A percentile compares a stretch with the other conserved stretches of the same genome.
These are phyloP conservation scores for Geranium rotundifolium DNA, from an alignment of 345 rosid genomes.

Conservation along the genomic window DNA sequence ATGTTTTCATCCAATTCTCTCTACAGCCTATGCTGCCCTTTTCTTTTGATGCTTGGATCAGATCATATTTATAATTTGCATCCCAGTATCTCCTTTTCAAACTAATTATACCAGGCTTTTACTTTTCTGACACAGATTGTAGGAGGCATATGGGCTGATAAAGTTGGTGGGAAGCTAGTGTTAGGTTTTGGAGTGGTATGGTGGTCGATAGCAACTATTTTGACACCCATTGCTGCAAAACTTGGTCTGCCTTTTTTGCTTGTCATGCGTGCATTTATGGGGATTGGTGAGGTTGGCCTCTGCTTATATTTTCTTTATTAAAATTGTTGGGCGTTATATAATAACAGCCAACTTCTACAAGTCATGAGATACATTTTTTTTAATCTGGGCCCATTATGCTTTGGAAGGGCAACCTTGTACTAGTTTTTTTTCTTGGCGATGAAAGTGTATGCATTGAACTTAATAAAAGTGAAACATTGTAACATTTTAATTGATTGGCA, in stretches of 20 bases:
- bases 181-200: conserved; percentile 92
- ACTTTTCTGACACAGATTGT: conserved; percentile 42
- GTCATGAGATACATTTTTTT: neutral
- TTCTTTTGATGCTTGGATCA: neutral
- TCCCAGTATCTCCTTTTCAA: neutral
- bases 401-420: neutral
- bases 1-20: neutral
- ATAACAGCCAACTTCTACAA: neutral
- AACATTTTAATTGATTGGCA: neutral
- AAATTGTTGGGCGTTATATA: neutral
- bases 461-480: neutral
- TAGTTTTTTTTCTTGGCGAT: neutral
- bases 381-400: neutral
- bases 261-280: conserved; percentile 86
- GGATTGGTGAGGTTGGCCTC: conserved; percentile 82
- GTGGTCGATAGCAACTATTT: conserved; percentile 85
- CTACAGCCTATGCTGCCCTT: neutral
- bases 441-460: neutral
- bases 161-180: conserved; percentile 82
- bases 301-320: conserved; percentile 1
- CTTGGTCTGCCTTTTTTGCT: conserved; percentile 87
- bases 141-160: conserved; percentile 99
- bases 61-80: neutral
- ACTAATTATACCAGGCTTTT: neutral
- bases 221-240: conserved; percentile 96